Evolutionary conservation across 331 rosid genomes (phyloP).

Genomic region (Ulmus americana): DNA sequence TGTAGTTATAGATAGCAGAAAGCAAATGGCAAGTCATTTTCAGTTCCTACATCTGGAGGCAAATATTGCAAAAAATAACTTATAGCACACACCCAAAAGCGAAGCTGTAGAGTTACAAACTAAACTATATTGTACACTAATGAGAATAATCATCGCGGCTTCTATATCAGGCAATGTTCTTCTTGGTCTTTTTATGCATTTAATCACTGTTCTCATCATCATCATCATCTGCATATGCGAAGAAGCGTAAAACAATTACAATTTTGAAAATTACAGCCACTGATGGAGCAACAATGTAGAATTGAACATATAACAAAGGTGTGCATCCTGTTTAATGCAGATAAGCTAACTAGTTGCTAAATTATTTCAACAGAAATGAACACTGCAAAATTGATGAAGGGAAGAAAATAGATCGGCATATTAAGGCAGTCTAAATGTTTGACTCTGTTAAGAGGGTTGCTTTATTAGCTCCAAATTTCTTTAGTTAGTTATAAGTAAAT

Average conservation of each 20-base stretch:
- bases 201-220: constrained; percentile 16
- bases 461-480: no score
- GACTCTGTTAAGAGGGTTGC: no score
- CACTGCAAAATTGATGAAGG: no score
- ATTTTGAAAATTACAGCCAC: background rate
- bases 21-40: background rate
- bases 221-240: background rate
- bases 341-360: no score
- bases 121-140: background rate
- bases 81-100: background rate
- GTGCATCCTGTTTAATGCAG: no score
- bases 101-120: background rate
- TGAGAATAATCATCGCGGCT: background rate
- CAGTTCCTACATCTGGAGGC: background rate
- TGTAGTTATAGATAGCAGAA: background rate
- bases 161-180: background rate
- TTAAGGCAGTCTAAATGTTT: no score
- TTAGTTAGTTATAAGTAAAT: no score
- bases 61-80: background rate
- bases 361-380: no score
- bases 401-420: no score
- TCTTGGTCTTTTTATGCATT: background rate
- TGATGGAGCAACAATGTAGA: background rate
- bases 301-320: background rate
- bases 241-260: background rate